Evolutionary conservation across 441 rosid species (phyloP).

Genomic region (Erodium moschatum): DNA sequence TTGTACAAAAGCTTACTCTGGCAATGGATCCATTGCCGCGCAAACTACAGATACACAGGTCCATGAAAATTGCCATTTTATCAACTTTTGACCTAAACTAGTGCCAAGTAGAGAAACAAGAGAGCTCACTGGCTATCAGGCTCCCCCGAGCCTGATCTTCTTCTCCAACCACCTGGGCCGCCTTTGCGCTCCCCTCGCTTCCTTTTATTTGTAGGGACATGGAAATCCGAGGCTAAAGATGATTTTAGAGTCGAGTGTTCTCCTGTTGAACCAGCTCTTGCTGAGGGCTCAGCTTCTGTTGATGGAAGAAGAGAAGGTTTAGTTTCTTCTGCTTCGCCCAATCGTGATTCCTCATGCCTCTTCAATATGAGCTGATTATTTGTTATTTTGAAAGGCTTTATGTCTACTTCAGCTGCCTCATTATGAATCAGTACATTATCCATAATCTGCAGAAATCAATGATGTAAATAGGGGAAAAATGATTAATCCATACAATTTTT

Average conservation of each 20-base stretch:
- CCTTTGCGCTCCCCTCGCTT: slow-evolving; percentile 81
- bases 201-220: slow-evolving; percentile 71
- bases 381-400: slow-evolving; percentile 28
- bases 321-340: slow-evolving; percentile 49
- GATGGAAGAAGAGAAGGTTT: slow-evolving; percentile 30
- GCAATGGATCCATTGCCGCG: not conserved
- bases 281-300: slow-evolving; percentile 28
- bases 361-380: slow-evolving; percentile 24
- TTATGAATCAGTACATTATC: slow-evolving; percentile 53
- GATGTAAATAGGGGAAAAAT: not conserved
- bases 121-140: slow-evolving; percentile 57
- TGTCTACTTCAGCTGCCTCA: slow-evolving; percentile 46
- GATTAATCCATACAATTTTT: not conserved
- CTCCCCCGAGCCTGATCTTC: slow-evolving; percentile 48
- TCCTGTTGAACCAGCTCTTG: slow-evolving; percentile 23
- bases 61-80: slow-evolving; percentile 4
- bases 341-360: slow-evolving; percentile 31
- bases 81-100: slow-evolving; percentile 3
- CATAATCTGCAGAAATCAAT: slow-evolving; percentile 48
- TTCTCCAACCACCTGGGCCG: slow-evolving; percentile 66
- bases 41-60: slow-evolving; percentile 4
- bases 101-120: not conserved
- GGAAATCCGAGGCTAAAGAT: slow-evolving; percentile 59
- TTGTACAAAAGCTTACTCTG: slow-evolving; percentile 1
- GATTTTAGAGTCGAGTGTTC: slow-evolving; percentile 48